Evolutionary conservation across 1,139 yeast species (phyloP).

Genomic region (Saccharomyces uvarum): DNA sequence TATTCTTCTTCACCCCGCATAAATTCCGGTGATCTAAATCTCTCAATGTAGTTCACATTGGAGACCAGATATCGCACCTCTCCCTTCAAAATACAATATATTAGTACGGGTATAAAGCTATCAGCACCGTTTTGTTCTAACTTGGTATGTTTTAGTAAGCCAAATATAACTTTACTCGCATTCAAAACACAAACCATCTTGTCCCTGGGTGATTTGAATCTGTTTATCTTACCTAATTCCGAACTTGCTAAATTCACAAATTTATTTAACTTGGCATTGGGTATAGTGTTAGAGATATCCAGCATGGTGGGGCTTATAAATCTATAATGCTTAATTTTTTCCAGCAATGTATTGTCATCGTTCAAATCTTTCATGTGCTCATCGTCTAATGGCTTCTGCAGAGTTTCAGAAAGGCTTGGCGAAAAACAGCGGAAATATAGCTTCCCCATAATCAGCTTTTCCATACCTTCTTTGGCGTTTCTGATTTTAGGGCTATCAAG

Average conservation of each 20-base stretch:
- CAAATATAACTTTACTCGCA: conserved; percentile 87
- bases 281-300: conserved; percentile 49
- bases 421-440: conserved; percentile 73
- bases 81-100: conserved; percentile 69
- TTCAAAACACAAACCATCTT: conserved; percentile 86
- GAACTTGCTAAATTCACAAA: conserved; percentile 64
- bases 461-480: conserved; percentile 85
- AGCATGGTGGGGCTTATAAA: conserved; percentile 78
- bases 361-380: conserved; percentile 55
- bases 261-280: conserved; percentile 42
- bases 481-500: conserved; percentile 55
- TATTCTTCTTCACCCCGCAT: conserved; percentile 83
- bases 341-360: conserved; percentile 49
- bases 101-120: conserved; percentile 78
- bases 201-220: conserved; percentile 88
- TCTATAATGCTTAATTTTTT: conserved; percentile 55
- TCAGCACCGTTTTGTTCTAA: conserved; percentile 81
- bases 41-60: conserved; percentile 75
- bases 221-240: conserved; percentile 69
- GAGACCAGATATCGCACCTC: conserved; percentile 58
- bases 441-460: conserved; percentile 84
- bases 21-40: conserved; percentile 70
- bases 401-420: conserved; percentile 51
- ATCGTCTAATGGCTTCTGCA: conserved; percentile 33
- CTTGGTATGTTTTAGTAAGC: conserved; percentile 61